Evolutionary conservation across 2,329 filamentous ascomycete genomes (phyloP).

Genomic region (Immersiporthe knoxdaviesiana): DNA sequence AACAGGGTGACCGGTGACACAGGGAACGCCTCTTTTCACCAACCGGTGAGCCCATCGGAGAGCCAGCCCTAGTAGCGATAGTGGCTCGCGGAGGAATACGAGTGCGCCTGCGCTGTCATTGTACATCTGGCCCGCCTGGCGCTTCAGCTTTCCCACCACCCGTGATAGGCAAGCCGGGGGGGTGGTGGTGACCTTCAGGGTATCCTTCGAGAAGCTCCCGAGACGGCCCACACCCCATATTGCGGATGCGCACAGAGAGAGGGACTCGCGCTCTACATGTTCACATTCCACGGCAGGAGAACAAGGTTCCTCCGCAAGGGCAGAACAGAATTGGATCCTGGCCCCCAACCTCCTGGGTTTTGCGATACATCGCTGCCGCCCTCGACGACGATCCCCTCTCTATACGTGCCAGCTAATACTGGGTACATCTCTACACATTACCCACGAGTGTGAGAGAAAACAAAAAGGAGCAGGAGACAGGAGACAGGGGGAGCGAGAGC

Average conservation of each 20-base stretch:
- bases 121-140: slow-evolving; percentile 33
- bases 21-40: slow-evolving; percentile 39
- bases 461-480: slow-evolving; percentile 26
- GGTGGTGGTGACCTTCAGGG: slow-evolving; percentile 6
- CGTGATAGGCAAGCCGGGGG: slow-evolving; percentile 18
- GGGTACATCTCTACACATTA: slow-evolving; percentile 16
- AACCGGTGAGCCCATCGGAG: slow-evolving; percentile 40
- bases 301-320: slow-evolving; percentile 18
- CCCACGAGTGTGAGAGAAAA: slow-evolving; percentile 23
- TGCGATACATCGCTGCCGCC: slow-evolving; percentile 29
- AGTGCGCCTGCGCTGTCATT: slow-evolving; percentile 37
- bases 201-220: slow-evolving; percentile 28
- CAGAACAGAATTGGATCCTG: slow-evolving; percentile 14
- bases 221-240: slow-evolving; percentile 23
- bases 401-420: slow-evolving; percentile 3
- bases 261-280: slow-evolving; percentile 24
- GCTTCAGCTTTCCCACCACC: slow-evolving; percentile 21
- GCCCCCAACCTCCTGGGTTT: slow-evolving; percentile 3
- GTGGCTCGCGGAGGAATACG: slow-evolving; percentile 39
- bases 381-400: not conserved
- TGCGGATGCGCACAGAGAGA: slow-evolving; percentile 29
- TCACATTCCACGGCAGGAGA: slow-evolving; percentile 26
- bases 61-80: slow-evolving; percentile 31
- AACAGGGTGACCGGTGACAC: slow-evolving; percentile 37
- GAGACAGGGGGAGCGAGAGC: not conserved